Base-by-base conservation (phyloP, 345 rosid species). In the Gynandropsis gynandra region DNA sequence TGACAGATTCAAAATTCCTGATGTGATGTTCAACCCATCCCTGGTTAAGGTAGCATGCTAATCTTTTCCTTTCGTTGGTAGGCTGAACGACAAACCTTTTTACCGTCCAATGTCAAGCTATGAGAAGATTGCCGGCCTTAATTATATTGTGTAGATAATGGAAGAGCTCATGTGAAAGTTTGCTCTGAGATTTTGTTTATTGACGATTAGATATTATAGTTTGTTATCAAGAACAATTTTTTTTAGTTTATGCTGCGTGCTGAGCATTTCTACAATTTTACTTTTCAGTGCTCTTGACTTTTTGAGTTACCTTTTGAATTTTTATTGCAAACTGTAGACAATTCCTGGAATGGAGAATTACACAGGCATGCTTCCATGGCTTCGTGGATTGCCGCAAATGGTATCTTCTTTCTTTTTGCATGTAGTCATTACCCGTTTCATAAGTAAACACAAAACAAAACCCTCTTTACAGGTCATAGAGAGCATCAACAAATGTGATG, bases 1-100 rank as follows among this genome's bases (percentile, higher is more conserved):
- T 52, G 95, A 85, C 69, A 85, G 85, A 78, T 93, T 93, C 71
- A 88, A 93, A 77, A 80, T 76, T 63, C 99, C 99, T 53, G 99
- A 93, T 80, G 65, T 93, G 69, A 66, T 93, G 70, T 88, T 93
- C 76, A 85, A 85, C 77, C 95, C 99, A 48, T 56, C 85, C 42
- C 66, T 87, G 63, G 78, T 69, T 63, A 94, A 80, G 95, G 99
- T 88, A 36, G 15, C 11, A 2, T 10, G 41, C 11, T 37, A 10
- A 37, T 37, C 41, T 37, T 10, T 3, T 10, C 3, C 1, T 37
- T 10, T 13, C 3, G 3, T 37, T 37, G 11, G n/a, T n/a, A n/a
- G n/a, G n/a, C n/a, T n/a, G n/a, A n/a, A n/a, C n/a, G n/a, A n/a
- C n/a, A n/a, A n/a, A n/a, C n/a, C n/a, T n/a, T n/a, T n/a, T n/a